phyloP scores from a whole-genome alignment of 495 filamentous ascomycete genomes.

The Lophiostoma macrostomum region DNA sequence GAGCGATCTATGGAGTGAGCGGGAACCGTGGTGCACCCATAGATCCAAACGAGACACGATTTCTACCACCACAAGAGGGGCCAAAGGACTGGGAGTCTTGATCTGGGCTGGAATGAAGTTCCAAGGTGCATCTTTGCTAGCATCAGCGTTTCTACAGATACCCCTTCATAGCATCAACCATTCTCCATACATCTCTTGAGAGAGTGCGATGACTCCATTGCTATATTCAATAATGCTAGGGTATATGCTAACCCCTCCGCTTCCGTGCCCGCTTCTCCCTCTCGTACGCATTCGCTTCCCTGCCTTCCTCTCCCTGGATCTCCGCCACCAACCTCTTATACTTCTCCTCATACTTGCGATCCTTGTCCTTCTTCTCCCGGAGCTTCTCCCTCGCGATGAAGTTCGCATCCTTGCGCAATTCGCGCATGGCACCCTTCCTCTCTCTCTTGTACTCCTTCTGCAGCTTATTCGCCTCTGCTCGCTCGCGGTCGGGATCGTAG shows the following conservation, averaged over 20 bases:
- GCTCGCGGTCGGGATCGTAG: slow-evolving; percentile 89
- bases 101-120: too few relatives aligned
- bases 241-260: slow-evolving; percentile 38
- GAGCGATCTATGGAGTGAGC: too few relatives aligned
- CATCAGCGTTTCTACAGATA: too few relatives aligned
- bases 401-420: slow-evolving; percentile 88
- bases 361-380: slow-evolving; percentile 85
- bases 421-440: slow-evolving; percentile 89
- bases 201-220: too few relatives aligned
- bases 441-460: slow-evolving; percentile 90
- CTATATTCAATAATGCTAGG: too few relatives aligned
- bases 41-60: too few relatives aligned
- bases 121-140: too few relatives aligned
- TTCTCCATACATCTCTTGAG: too few relatives aligned
- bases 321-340: slow-evolving; percentile 86
- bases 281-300: slow-evolving; percentile 83
- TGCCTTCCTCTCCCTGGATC: slow-evolving; percentile 91
- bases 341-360: slow-evolving; percentile 84
- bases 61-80: too few relatives aligned
- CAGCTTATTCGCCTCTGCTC: slow-evolving; percentile 75
- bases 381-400: slow-evolving; percentile 89
- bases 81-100: too few relatives aligned
- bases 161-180: too few relatives aligned
- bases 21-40: too few relatives aligned
- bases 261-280: slow-evolving; percentile 69